Base-by-base conservation (phyloP, 495 filamentous ascomycete genomes). In the Podospora anserina region DNA sequence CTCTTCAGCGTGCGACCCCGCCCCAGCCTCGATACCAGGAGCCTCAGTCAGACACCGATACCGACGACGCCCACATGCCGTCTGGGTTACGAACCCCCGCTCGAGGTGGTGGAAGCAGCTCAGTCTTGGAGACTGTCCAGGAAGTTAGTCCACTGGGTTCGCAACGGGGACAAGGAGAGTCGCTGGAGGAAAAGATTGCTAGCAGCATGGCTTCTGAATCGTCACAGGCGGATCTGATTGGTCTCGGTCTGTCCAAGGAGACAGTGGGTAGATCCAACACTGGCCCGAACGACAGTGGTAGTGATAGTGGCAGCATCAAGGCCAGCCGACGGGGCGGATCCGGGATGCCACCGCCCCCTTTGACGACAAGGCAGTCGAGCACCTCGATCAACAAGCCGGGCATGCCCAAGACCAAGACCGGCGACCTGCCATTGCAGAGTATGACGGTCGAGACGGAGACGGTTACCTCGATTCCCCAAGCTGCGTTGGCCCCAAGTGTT, bases 401-500 rank as follows among this genome's bases (percentile, higher is more conserved):
- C 61, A 72, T 68, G 61, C 70, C 70, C 20, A 84, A 81, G 81
- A 86, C 44, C 87, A 92, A 80, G 82, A 86, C 82, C 16, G 81
- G 85, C 55, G 94, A 97, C 75, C 88, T 87, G 11, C 89, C 92
- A 16, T 86, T 91, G 34, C 89, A 89, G 72, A 96, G 92, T 71
- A 99, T 99, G 95, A 97, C 92, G 53, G 94, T 99, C 15, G 95
- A 99, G 80, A 98, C 95, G 4, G 95, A 99, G 81, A 96, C 93
- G 4, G 96, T 99, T 61, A 91, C 86, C 44, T 94, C 95, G 18
- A 91, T 97, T 44, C 93, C 92, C 5, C 94, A 96, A 73, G 88
- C 96, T n/a, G 90, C 92, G 15, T 78, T 96, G 34, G 88, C 89
- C 27, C 85, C 90, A 28, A 90, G 84, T 16, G 81, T 86, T 5